These are phyloP conservation scores for Cercophora scortea DNA, from an alignment of 495 filamentous ascomycete species.

Conservation along the genomic window DNA sequence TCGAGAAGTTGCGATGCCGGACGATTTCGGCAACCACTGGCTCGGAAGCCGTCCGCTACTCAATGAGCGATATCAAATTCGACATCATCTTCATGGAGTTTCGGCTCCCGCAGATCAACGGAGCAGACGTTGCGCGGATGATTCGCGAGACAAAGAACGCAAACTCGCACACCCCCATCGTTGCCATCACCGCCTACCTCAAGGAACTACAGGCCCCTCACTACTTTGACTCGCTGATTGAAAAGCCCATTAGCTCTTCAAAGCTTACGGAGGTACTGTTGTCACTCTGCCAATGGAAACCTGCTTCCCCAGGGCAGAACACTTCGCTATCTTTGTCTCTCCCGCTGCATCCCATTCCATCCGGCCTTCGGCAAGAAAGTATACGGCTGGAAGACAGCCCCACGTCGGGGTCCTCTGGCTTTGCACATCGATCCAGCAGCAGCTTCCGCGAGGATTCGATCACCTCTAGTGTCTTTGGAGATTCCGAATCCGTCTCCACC, in stretches of 20 bases:
- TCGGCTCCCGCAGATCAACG: conserved; percentile 88
- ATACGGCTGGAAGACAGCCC: conserved; percentile 69
- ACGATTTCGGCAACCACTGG: conserved; percentile 89
- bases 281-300: conserved; percentile 87
- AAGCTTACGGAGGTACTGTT: conserved; percentile 82
- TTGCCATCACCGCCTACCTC: conserved; percentile 94
- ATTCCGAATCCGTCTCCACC: conserved; percentile 66
- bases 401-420: conserved; percentile 72
- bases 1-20: conserved; percentile 90
- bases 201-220: conserved; percentile 91
- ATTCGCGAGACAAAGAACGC: conserved; percentile 89
- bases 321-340: conserved; percentile 27
- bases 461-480: conserved; percentile 76
- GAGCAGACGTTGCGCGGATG: conserved; percentile 93
- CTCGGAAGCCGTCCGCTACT: conserved; percentile 81
- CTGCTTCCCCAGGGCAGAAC: conserved; percentile 49
- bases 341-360: conserved; percentile 47
- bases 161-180: conserved; percentile 90
- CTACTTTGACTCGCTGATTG: conserved; percentile 88
- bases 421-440: conserved; percentile 56
- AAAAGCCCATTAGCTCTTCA: conserved; percentile 86
- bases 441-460: conserved; percentile 82
- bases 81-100: conserved; percentile 98
- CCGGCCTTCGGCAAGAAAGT: conserved; percentile 54
- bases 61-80: conserved; percentile 87